phyloP scores from a whole-genome alignment of 371 early-diverging fungal species.

The Mortierella sp. region DNA sequence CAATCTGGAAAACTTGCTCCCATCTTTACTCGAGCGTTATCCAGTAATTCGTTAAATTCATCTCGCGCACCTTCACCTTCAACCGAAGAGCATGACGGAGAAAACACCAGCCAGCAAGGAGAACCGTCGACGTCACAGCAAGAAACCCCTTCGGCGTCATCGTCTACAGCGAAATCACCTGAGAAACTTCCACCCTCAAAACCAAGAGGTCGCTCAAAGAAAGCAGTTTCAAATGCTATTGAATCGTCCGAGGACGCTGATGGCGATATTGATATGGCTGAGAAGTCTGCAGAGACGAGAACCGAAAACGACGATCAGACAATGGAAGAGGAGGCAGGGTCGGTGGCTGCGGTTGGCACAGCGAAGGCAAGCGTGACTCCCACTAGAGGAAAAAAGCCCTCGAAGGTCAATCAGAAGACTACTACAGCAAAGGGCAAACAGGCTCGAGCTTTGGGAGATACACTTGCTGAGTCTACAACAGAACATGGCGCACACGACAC shows the following conservation, averaged over 20 bases:
- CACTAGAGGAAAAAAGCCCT: neutral
- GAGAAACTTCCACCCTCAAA: neutral
- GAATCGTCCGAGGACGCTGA: neutral
- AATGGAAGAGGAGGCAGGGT: neutral
- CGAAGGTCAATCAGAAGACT: neutral
- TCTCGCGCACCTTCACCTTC: neutral
- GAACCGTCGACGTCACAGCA: neutral
- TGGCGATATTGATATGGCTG: neutral
- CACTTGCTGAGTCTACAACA: neutral
- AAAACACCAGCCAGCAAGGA: constrained; percentile 6
- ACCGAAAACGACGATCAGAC: neutral
- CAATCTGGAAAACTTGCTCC: constrained; percentile 6
- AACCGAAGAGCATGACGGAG: neutral
- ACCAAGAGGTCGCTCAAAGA: constrained; percentile 14
- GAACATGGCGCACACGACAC: neutral
- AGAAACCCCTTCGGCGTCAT: neutral
- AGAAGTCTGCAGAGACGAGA: neutral
- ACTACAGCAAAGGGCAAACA: neutral
- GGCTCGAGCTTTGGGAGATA: neutral
- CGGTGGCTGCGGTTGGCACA: neutral
- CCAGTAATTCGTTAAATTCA: neutral
- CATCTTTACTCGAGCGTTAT: constrained; percentile 5
- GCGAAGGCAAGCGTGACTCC: neutral
- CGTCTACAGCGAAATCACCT: neutral
- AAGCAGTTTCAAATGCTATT: neutral